Percentiles rank a stretch among this genome's conserved stretches.
Evolutionary conservation across 306 rosid species (phyloP).

Genomic region (Crotalaria pallida): DNA sequence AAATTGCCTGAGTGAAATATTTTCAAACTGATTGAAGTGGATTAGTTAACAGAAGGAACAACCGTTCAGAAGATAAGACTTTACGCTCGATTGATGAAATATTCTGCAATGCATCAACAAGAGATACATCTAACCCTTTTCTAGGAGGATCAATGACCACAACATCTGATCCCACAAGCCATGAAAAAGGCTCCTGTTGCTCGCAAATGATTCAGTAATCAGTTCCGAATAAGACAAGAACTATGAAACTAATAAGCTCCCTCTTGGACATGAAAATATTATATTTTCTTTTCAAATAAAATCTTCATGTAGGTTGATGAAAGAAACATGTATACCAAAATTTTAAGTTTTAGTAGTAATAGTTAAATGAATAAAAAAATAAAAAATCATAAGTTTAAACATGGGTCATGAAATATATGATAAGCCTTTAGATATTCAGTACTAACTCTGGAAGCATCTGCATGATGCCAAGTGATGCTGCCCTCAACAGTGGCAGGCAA

Average conservation of each 20-base stretch:
- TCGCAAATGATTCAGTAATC: conserved; percentile 25
- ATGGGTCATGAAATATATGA: neutral
- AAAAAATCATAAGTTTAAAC: conserved; percentile 4
- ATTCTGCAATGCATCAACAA: conserved; percentile 52
- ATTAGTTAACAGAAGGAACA: conserved; percentile 24
- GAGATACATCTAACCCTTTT: conserved; percentile 82
- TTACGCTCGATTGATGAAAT: conserved; percentile 53
- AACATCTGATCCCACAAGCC: conserved; percentile 88
- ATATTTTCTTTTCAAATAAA: neutral
- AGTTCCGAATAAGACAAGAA: conserved; percentile 22
- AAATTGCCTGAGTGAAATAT: conserved; percentile 18
- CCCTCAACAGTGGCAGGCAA: conserved; percentile 54
- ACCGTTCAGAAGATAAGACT: conserved; percentile 55
- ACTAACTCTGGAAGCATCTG: conserved; percentile 79
- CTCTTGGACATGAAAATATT: neutral
- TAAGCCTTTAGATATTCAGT: conserved; percentile 22
- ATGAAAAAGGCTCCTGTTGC: conserved; percentile 78
- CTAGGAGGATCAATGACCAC: conserved; percentile 94
- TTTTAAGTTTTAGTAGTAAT: neutral
- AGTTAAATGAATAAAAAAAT: neutral
- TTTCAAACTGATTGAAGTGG: conserved; percentile 14
- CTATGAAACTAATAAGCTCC: neutral
- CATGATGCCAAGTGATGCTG: conserved; percentile 90
- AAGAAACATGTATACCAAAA: neutral
- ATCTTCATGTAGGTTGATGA: neutral